A percentile compares a stretch with the other conserved stretches of the same genome.
phyloP scores from a whole-genome alignment of 441 rosid genomes.

The Populus hybrid region DNA sequence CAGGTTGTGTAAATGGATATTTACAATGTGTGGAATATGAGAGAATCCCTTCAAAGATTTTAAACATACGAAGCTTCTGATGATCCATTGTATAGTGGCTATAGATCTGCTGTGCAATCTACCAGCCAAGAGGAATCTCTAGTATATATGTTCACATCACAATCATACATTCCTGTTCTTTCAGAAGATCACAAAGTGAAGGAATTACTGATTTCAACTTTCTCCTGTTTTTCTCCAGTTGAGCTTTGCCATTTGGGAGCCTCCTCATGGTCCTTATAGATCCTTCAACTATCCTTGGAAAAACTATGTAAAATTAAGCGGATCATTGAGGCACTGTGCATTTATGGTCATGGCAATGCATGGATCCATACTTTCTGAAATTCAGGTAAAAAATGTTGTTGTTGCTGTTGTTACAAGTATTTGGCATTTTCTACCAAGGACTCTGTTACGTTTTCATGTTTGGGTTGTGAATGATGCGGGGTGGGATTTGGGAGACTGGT shows the following conservation, averaged over 20 bases:
- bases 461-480: not conserved
- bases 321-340: conserved; percentile 70
- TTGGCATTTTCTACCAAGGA: not conserved
- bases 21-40: conserved; percentile 70
- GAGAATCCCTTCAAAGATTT: conserved; percentile 77
- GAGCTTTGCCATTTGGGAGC: conserved; percentile 78
- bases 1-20: conserved; percentile 54
- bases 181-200: not conserved
- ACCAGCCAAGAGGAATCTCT: conserved; percentile 79
- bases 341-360: conserved; percentile 84
- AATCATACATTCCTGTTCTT: not conserved
- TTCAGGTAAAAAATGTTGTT: conserved; percentile 44
- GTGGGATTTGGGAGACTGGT: not conserved
- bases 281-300: conserved; percentile 57
- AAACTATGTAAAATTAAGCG: conserved; percentile 56
- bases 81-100: conserved; percentile 83
- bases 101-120: conserved; percentile 83
- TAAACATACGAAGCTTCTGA: conserved; percentile 80
- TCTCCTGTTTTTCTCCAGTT: conserved; percentile 34
- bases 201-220: not conserved
- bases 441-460: not conserved
- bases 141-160: conserved; percentile 29
- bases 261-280: conserved; percentile 67
- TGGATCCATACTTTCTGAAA: conserved; percentile 74
- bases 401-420: not conserved